phyloP scores from a whole-genome alignment of 345 rosid genomes.

The Hibiscus syriacus region DNA sequence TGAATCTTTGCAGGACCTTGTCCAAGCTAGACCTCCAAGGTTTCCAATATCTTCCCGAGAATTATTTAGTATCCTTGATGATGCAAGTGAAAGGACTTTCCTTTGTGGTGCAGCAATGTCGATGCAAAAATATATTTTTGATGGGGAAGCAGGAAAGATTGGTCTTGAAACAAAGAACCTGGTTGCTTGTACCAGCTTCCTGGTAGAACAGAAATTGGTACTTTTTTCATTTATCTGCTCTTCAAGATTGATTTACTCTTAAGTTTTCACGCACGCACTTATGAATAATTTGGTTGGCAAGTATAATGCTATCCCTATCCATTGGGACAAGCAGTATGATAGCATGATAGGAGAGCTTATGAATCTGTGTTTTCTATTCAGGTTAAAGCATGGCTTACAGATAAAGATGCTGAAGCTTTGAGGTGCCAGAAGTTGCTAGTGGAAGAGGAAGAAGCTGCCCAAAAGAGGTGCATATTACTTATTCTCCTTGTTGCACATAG shows the following conservation, averaged over 20 bases:
- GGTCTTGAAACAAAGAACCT: conserved; percentile 77
- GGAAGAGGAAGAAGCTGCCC: conserved; percentile 97
- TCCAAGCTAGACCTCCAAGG: conserved; percentile 59
- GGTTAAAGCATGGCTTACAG: background rate
- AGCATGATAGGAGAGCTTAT: background rate
- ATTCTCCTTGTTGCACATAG: background rate
- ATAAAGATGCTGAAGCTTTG: background rate
- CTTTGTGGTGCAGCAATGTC: conserved; percentile 51
- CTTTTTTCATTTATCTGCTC: background rate
- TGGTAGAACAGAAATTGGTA: background rate
- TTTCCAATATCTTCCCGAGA: conserved; percentile 72
- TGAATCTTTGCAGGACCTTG: conserved; percentile 53
- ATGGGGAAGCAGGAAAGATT: conserved; percentile 76
- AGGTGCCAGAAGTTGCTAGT: background rate
- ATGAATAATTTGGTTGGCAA: background rate
- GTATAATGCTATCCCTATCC: background rate
- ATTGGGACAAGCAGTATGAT: background rate
- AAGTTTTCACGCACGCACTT: background rate
- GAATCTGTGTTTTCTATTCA: background rate
- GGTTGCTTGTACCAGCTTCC: conserved; percentile 40
- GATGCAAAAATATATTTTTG: conserved; percentile 83
- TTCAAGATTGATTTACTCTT: background rate
- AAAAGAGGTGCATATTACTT: conserved; percentile 47
- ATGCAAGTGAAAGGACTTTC: conserved; percentile 94
- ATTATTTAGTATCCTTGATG: conserved; percentile 77